Evolutionary conservation across 2,329 filamentous ascomycete genomes (phyloP).

Genomic region (Catunica adiposa): DNA sequence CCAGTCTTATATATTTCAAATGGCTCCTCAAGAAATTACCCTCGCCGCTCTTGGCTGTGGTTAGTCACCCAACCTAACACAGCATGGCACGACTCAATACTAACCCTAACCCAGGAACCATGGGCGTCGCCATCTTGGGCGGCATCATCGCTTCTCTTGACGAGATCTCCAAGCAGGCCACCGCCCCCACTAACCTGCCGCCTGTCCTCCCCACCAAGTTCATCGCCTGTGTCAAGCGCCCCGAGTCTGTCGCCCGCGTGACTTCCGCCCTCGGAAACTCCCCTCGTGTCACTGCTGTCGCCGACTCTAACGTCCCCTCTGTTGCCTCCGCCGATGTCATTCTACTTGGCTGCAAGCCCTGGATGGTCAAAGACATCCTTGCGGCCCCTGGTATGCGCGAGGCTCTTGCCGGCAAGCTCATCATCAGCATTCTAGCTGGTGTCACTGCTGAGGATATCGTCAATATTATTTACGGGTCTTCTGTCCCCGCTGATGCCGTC

Average conservation of each 20-base stretch:
- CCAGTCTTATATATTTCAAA: background rate
- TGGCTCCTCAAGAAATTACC: conserved; percentile 35
- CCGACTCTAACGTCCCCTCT: conserved; percentile 55
- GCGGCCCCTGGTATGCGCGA: conserved; percentile 49
- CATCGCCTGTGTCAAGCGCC: conserved; percentile 62
- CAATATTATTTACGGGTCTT: conserved; percentile 40
- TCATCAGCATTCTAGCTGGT: conserved; percentile 69
- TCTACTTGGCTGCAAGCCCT: conserved; percentile 66
- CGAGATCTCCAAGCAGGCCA: conserved; percentile 31
- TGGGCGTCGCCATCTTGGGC: conserved; percentile 71
- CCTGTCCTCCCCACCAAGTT: conserved; percentile 53
- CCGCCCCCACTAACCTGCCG: conserved; percentile 28
- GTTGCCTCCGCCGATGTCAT: conserved; percentile 54
- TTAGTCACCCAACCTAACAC: conserved; percentile 20
- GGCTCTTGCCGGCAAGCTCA: conserved; percentile 60
- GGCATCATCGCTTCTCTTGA: conserved; percentile 60
- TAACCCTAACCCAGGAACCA: conserved; percentile 41
- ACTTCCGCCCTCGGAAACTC: conserved; percentile 48
- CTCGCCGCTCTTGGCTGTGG: conserved; percentile 71
- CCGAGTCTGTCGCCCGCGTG: conserved; percentile 53
- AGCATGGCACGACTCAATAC: background rate
- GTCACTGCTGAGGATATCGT: conserved; percentile 55
- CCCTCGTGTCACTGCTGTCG: conserved; percentile 45
- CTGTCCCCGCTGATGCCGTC: conserved; percentile 31
- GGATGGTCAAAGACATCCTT: conserved; percentile 54